These are phyloP conservation scores for Orobanche coerulescens DNA, from an alignment of 257 asterid genomes.

Conservation along the genomic window DNA sequence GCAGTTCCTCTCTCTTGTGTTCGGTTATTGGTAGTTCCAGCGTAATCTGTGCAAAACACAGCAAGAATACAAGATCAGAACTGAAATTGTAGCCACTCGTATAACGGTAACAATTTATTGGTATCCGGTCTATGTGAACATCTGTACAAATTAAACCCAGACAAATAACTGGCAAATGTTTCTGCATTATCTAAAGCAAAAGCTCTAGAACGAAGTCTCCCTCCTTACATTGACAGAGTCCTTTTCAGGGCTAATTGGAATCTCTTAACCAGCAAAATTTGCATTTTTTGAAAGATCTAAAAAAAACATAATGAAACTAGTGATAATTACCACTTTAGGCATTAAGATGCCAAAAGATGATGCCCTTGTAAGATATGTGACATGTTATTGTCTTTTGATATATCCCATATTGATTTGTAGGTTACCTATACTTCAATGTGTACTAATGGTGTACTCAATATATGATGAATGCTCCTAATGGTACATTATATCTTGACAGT, in stretches of 20 bases:
- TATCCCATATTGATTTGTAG: too few species aligned
- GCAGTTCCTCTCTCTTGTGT: conserved; percentile 51
- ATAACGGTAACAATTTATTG: background rate
- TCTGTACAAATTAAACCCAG: background rate
- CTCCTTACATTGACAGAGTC: background rate
- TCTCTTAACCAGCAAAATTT: background rate
- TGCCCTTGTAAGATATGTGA: too few species aligned
- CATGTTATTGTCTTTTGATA: too few species aligned
- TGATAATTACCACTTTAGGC: background rate
- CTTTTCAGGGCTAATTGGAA: background rate
- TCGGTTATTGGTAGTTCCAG: conserved; percentile 51
- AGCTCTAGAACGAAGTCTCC: background rate
- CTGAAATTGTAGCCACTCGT: background rate
- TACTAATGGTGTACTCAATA: too few species aligned
- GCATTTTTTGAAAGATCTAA: background rate
- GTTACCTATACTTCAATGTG: too few species aligned
- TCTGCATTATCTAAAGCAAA: background rate
- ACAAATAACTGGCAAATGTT: background rate
- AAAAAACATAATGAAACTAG: background rate
- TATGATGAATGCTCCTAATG: too few species aligned
- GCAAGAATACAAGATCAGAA: conserved; percentile 7
- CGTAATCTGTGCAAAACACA: conserved; percentile 48
- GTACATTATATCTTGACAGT: too few species aligned
- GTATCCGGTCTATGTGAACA: background rate
- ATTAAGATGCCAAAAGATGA: background rate